Evolutionary conservation across 1,139 yeast genomes (phyloP).

Genomic region (Hansenula sp.): DNA sequence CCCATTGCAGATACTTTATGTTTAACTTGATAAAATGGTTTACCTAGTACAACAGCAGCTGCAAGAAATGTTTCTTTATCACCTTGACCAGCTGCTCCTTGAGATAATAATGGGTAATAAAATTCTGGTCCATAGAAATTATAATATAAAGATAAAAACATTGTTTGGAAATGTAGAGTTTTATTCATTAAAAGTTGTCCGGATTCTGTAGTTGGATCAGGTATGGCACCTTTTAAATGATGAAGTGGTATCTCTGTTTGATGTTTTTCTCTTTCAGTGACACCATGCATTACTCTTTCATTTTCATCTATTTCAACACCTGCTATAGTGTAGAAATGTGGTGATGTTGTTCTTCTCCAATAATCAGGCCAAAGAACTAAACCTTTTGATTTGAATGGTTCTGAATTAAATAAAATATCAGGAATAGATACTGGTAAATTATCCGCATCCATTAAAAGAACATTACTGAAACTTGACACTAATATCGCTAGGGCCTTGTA

Average conservation of each 20-base stretch:
- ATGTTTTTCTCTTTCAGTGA: neutral
- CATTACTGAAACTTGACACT: conserved; percentile 48
- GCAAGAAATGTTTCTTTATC: conserved; percentile 83
- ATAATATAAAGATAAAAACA: conserved; percentile 64
- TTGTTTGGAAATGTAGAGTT: conserved; percentile 51
- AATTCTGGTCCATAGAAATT: conserved; percentile 58
- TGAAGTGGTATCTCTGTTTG: conserved; percentile 43
- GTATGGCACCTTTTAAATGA: conserved; percentile 60
- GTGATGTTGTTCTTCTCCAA: conserved; percentile 54
- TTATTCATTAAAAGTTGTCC: conserved; percentile 72
- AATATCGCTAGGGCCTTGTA: conserved; percentile 50
- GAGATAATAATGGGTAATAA: conserved; percentile 50
- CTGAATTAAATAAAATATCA: conserved; percentile 35
- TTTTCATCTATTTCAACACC: conserved; percentile 16
- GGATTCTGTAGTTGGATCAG: conserved; percentile 73
- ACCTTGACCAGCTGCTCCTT: conserved; percentile 80
- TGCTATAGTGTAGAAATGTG: conserved; percentile 44
- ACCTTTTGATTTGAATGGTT: conserved; percentile 3
- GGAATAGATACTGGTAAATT: conserved; percentile 45
- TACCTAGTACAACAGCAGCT: conserved; percentile 56
- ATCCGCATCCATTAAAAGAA: conserved; percentile 50
- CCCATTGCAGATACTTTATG: conserved; percentile 46
- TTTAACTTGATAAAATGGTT: conserved; percentile 59
- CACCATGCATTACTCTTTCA: neutral
- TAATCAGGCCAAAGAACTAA: conserved; percentile 53